Evolutionary conservation across 257 asterid genomes (phyloP), one percentile per base, ranked within the genome.

Genomic region (Primulina huaijiensis): DNA sequence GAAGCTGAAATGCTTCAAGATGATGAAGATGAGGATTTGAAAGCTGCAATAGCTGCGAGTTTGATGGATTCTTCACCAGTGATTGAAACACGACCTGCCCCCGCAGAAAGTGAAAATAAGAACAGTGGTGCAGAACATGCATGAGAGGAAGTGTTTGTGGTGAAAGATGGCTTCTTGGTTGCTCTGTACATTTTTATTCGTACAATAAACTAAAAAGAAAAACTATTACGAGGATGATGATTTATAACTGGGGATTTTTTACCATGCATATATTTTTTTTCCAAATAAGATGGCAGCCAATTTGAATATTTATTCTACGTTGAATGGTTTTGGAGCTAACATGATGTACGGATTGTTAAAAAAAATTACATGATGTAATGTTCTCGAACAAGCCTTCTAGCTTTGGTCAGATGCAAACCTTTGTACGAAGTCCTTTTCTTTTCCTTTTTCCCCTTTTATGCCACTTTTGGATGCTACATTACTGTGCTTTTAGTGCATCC

Each of bases 1-100:
- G 85, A 72, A 8, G 79, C 33, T 14, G 85, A 69, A 14, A 21
- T 77, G 68, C 53, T 56, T 5, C 40, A 67, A 30, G 90, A 82
- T 33, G 89, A 85, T 29, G 97, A 91, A 23, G 99, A 91, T 19
- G 97, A 89, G 78, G 99, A 94, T 84, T 73, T 94, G 81, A 94
- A 85, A 84, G 97, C 96, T 74, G 99, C 98, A 12, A 94, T 94
- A 60, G 96, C 96, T 69, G 98, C 97, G 38, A 91, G 98, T 79
- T 74, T 94, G 85, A 29, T 83, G 79, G 97, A 94, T 70, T 82
- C 96, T 23, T 59, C 86, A 16, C 79, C 83, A 3, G 75, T 73
- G 3, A 21, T 38, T 69, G 78, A 78, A 68, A 69, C 58, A 52
- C 79, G 69, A 79, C 53, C 76, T 38, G 75, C 73, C 38, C 30